These are phyloP conservation scores for Phyllosticta citriasiana DNA, from an alignment of 2,329 filamentous ascomycete genomes.

Conservation along the genomic window DNA sequence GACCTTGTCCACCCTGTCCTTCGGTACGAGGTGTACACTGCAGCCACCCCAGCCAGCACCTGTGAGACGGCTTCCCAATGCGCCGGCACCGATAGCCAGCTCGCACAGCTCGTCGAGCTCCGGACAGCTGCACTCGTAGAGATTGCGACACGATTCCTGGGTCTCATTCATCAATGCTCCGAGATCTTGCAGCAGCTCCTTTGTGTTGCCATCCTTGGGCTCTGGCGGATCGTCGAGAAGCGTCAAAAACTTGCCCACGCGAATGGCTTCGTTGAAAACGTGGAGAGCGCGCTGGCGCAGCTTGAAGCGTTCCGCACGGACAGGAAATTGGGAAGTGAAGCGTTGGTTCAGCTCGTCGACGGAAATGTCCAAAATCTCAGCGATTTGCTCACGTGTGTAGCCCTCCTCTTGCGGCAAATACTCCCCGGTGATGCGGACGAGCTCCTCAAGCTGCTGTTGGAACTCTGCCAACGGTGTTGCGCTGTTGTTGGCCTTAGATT, in stretches of 20 bases:
- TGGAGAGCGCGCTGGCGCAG: constrained; percentile 81
- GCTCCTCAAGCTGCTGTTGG: constrained; percentile 57
- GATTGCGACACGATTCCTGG: constrained; percentile 73
- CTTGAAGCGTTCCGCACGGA: constrained; percentile 79
- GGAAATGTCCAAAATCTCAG: constrained; percentile 57
- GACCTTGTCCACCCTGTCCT: constrained; percentile 68
- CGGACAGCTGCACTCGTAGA: constrained; percentile 85
- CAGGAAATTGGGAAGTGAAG: constrained; percentile 81
- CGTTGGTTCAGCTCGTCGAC: constrained; percentile 62
- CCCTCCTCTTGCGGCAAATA: constrained; percentile 70
- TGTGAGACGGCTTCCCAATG: constrained; percentile 76
- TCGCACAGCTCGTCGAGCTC: constrained; percentile 85
- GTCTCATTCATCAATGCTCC: constrained; percentile 82
- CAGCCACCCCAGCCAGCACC: constrained; percentile 97
- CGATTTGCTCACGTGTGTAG: constrained; percentile 81
- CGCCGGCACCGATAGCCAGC: constrained; percentile 67
- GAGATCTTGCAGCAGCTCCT: constrained; percentile 61
- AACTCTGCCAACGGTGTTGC: constrained; percentile 35
- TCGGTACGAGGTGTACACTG: constrained; percentile 84
- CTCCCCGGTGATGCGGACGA: constrained; percentile 59
- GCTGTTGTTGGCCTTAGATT: constrained; percentile 38
- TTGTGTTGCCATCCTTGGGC: constrained; percentile 39
- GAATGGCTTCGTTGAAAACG: constrained; percentile 80
- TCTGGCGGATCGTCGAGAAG: constrained; percentile 47
- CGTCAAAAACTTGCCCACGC: constrained; percentile 73